A percentile compares a stretch with the other conserved stretches of the same genome.
These are phyloP conservation scores for Pneumocystis murina DNA, from an alignment of 1,139 yeast genomes.

Conservation along the genomic window DNA sequence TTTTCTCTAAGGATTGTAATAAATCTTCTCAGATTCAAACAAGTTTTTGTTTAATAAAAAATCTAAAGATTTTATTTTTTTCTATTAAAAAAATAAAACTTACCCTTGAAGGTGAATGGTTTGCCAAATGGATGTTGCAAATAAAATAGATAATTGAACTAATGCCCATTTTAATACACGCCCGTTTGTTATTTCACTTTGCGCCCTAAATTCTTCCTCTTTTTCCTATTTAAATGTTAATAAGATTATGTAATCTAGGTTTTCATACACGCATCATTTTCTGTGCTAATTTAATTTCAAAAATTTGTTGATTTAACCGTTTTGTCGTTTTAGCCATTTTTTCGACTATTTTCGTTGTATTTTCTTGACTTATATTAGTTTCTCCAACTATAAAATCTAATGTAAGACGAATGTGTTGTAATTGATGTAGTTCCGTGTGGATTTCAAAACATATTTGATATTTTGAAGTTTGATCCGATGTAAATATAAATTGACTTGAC, in stretches of 20 bases:
- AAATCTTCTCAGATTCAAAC: background rate
- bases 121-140: constrained; percentile 54
- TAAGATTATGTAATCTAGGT: background rate
- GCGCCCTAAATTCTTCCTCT: constrained; percentile 53
- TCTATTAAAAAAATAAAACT: background rate
- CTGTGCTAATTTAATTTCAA: background rate
- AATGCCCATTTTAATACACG: constrained; percentile 53
- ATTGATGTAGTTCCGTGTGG: background rate
- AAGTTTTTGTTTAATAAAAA: background rate
- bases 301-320: background rate
- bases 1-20: no score
- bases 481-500: background rate
- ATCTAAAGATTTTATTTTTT: background rate
- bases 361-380: background rate
- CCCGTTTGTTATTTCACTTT: constrained; percentile 49
- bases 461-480: background rate
- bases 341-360: background rate
- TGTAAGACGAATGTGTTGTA: background rate
- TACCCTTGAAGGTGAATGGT: constrained; percentile 33
- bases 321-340: background rate
- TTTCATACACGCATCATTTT: background rate
- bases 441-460: background rate
- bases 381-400: background rate
- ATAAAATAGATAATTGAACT: constrained; percentile 42
- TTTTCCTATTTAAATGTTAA: constrained; percentile 29